A percentile compares a stretch with the other conserved stretches of the same genome.
Evolutionary conservation across 176 grass and related monocot species (phyloP).

Genomic region (Tillandsia fasciculata): DNA sequence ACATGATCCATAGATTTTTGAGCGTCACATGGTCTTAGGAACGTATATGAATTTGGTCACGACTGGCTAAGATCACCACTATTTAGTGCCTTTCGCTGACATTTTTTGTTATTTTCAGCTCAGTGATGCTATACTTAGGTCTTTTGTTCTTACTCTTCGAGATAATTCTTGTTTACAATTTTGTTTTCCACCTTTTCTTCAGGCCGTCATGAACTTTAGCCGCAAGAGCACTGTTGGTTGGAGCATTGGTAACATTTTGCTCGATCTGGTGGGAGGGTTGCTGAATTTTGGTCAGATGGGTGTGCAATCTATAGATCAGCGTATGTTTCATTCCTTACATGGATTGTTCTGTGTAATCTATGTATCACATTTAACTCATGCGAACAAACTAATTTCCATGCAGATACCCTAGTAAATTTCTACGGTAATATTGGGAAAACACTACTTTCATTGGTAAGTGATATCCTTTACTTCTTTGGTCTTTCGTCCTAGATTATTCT

Average conservation of each 20-base stretch:
- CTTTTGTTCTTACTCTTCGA: neutral
- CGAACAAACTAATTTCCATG: constrained; percentile 26
- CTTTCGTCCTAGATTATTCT: neutral
- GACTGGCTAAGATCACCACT: neutral
- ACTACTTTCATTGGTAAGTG: constrained; percentile 81
- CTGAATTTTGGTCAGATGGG: constrained; percentile 94
- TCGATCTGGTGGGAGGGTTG: constrained; percentile 70
- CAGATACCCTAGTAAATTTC: constrained; percentile 83
- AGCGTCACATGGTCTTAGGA: neutral
- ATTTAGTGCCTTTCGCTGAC: neutral
- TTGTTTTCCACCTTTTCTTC: constrained; percentile 13
- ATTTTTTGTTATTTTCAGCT: neutral
- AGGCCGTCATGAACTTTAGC: constrained; percentile 83
- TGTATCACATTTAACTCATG: neutral
- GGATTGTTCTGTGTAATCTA: neutral
- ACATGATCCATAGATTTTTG: too few species aligned
- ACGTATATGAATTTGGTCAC: neutral
- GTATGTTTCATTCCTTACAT: constrained; percentile 29
- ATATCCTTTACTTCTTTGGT: neutral
- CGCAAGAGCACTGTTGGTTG: constrained; percentile 88
- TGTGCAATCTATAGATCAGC: constrained; percentile 87
- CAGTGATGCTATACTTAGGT: neutral
- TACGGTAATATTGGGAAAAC: constrained; percentile 97
- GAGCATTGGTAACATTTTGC: constrained; percentile 96
- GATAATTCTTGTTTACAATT: neutral